Conservation (phyloP, 2,329 filamentous ascomycete genomes). For the Fusarium papillatum region DNA sequence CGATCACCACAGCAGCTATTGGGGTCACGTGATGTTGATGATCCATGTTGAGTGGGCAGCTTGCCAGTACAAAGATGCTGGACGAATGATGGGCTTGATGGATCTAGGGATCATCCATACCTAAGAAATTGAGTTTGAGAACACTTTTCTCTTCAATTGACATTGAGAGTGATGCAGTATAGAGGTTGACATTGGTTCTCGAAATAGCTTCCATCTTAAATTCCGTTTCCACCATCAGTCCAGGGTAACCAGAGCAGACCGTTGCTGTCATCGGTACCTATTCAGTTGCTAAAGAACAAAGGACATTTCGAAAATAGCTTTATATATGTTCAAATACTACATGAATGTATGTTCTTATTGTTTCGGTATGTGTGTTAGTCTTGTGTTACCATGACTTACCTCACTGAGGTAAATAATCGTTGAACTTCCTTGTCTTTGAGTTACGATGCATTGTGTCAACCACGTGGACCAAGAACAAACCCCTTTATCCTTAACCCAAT, state of each 20-base stretch:
- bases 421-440: background rate
- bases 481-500: background rate
- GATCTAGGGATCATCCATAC: background rate
- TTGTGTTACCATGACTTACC: background rate
- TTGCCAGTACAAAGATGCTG: background rate
- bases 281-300: too few species aligned
- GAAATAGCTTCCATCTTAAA: background rate
- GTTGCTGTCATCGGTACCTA: background rate
- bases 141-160: background rate
- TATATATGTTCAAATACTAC: background rate
- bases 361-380: background rate
- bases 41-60: background rate
- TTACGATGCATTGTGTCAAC: background rate
- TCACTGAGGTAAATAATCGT: too few species aligned
- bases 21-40: slow-evolving; percentile 31
- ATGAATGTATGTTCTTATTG: background rate
- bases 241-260: background rate
- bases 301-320: background rate
- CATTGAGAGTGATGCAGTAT: background rate
- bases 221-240: background rate
- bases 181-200: background rate
- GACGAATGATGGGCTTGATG: background rate
- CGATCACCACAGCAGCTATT: slow-evolving; percentile 41
- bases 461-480: background rate
- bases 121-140: background rate